Conservation (phyloP, 2,329 filamentous ascomycete species). For the Hymenoscyphus fructigenus region DNA sequence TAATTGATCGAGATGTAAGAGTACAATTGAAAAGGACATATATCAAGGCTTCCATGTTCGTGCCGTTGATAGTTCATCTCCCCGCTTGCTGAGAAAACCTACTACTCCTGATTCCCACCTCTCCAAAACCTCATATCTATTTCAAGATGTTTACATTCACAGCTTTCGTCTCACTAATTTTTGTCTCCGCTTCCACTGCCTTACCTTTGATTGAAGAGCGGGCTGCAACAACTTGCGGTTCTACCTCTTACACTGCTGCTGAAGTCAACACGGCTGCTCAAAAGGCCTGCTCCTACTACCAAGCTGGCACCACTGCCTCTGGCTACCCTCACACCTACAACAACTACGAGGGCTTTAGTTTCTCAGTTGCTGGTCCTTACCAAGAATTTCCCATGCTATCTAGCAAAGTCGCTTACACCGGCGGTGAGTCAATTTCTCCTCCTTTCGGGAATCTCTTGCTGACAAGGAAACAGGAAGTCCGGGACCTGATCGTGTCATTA, state of each 20-base stretch:
- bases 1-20: not conserved
- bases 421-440: slow-evolving; percentile 39
- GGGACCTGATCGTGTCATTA: slow-evolving; percentile 65
- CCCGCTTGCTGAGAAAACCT: not conserved
- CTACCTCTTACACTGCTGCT: slow-evolving; percentile 49
- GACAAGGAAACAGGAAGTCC: slow-evolving; percentile 49
- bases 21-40: not conserved
- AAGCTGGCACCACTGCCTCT: slow-evolving; percentile 37
- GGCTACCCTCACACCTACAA: slow-evolving; percentile 58
- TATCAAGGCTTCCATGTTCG: not conserved
- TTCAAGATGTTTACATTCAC: slow-evolving; percentile 10
- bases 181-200: slow-evolving; percentile 7
- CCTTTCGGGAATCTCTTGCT: not conserved
- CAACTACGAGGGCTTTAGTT: slow-evolving; percentile 62
- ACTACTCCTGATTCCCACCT: not conserved
- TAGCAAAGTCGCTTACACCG: slow-evolving; percentile 50
- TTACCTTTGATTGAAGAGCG: slow-evolving; percentile 39
- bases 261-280: slow-evolving; percentile 51
- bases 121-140: not conserved
- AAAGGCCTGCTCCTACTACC: slow-evolving; percentile 52
- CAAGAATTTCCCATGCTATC: slow-evolving; percentile 62
- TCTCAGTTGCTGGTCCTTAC: slow-evolving; percentile 56
- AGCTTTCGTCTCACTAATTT: slow-evolving; percentile 13
- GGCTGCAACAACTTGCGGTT: slow-evolving; percentile 54
- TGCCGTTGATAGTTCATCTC: not conserved